Conservation (phyloP, 768 basidiomycete species). For the Chalciporus sphaerocephalus region DNA sequence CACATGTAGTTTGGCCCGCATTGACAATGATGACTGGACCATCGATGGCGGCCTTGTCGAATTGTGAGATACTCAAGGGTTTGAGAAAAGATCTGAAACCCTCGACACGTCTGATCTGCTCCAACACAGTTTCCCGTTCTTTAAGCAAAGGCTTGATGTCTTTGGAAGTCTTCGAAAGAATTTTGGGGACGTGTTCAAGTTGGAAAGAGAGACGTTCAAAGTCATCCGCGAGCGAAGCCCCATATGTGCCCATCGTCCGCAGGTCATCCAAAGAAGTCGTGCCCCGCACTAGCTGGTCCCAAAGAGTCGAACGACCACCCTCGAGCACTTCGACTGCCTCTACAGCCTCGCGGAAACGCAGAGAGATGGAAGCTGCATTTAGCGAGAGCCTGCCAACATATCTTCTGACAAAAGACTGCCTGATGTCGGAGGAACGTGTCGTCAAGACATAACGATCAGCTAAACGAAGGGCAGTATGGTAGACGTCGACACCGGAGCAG, state of each 20-base stretch:
- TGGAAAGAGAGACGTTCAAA: conserved; percentile 20
- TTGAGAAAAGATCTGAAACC: conserved; percentile 34
- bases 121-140: conserved; percentile 22
- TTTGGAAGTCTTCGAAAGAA: conserved; percentile 11
- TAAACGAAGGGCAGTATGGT: conserved; percentile 25
- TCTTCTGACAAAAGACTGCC: conserved; percentile 12
- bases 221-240: conserved; percentile 14
- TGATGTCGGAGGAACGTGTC: conserved; percentile 16
- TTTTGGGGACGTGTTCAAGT: conserved; percentile 10
- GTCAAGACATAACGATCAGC: conserved; percentile 17
- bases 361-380: conserved; percentile 26
- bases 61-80: conserved; percentile 17
- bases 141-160: conserved; percentile 20
- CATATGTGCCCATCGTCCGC: conserved; percentile 18
- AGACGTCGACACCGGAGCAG: conserved; percentile 27
- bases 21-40: conserved; percentile 38
- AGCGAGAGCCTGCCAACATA: conserved; percentile 18
- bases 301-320: conserved; percentile 31
- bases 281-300: conserved; percentile 30
- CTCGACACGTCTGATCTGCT: conserved; percentile 29
- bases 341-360: conserved; percentile 19
- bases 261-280: conserved; percentile 27
- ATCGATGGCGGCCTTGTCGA: conserved; percentile 24
- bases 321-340: conserved; percentile 32
- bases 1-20: conserved; percentile 18